Evolutionary conservation across 371 early-diverging fungal species (phyloP).

Genomic region (Mucor racemosus): DNA sequence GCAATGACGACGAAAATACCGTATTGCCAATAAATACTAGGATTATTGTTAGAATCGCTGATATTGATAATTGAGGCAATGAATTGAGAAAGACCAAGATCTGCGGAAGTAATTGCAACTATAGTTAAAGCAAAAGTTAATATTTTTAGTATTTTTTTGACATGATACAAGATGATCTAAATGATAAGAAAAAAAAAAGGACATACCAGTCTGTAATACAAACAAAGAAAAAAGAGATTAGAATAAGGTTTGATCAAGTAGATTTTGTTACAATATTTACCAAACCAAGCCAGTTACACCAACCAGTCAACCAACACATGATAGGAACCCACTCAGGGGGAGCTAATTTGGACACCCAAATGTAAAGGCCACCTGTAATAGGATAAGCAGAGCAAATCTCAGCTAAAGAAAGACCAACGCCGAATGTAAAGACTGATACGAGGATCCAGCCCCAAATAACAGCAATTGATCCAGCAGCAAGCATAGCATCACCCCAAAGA

Average conservation of each 20-base stretch:
- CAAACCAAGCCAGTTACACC: slow-evolving; percentile 66
- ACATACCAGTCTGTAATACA: slow-evolving; percentile 23
- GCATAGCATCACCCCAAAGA: slow-evolving; percentile 65
- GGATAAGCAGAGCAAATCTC: slow-evolving; percentile 79
- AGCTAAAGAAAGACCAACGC: slow-evolving; percentile 70
- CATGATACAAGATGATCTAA: slow-evolving; percentile 9
- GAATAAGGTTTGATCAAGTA: neutral
- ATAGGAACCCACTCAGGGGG: slow-evolving; percentile 60
- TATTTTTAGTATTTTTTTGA: neutral
- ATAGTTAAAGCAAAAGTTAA: neutral
- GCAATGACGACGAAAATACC: slow-evolving; percentile 52
- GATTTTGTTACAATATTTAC: slow-evolving; percentile 3
- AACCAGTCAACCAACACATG: slow-evolving; percentile 61
- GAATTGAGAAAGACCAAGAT: slow-evolving; percentile 57
- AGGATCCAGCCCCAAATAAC: slow-evolving; percentile 76
- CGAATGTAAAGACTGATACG: slow-evolving; percentile 65
- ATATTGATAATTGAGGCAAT: slow-evolving; percentile 51
- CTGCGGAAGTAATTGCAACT: slow-evolving; percentile 58
- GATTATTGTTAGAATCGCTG: slow-evolving; percentile 34
- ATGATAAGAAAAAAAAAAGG: neutral
- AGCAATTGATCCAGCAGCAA: slow-evolving; percentile 70
- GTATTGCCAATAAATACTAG: slow-evolving; percentile 47
- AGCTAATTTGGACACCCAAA: slow-evolving; percentile 65
- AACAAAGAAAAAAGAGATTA: neutral
- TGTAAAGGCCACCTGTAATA: slow-evolving; percentile 65